A percentile compares a stretch with the other conserved stretches of the same genome.
These are phyloP conservation scores for Trichoderma reesei DNA, from an alignment of 495 filamentous ascomycete species.

Conservation along the genomic window DNA sequence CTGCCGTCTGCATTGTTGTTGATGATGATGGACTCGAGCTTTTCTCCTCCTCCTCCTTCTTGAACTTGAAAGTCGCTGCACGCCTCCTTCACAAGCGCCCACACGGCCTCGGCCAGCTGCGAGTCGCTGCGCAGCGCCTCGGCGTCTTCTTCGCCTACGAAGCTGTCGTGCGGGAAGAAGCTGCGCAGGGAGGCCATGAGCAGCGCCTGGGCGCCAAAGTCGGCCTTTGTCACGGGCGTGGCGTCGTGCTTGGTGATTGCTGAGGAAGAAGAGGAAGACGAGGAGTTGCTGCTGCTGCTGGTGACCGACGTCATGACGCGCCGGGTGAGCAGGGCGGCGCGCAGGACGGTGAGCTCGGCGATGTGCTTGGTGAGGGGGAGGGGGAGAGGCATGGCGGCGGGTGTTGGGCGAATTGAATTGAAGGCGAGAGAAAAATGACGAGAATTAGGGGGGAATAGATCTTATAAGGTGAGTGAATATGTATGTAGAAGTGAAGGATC, in stretches of 20 bases:
- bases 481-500: too few species aligned
- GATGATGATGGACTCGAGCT: constrained; percentile 22
- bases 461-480: too few species aligned
- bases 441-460: too few species aligned
- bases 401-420: background rate
- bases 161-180: constrained; percentile 39
- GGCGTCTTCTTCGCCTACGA: constrained; percentile 47
- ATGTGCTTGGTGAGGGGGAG: constrained; percentile 17
- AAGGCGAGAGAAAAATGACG: too few species aligned
- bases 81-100: constrained; percentile 29
- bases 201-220: constrained; percentile 47
- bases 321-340: constrained; percentile 44
- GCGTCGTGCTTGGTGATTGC: constrained; percentile 41
- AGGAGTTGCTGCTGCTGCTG: too few species aligned
- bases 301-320: constrained; percentile 36
- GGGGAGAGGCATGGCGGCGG: background rate
- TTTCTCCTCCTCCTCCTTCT: too few species aligned
- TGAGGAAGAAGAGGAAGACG: too few species aligned
- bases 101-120: constrained; percentile 36
- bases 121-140: constrained; percentile 34
- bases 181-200: constrained; percentile 43
- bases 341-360: constrained; percentile 43
- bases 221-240: constrained; percentile 47
- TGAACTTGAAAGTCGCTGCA: constrained; percentile 15
- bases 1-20: too few species aligned